phyloP scores from a whole-genome alignment of 345 rosid species.

The Litchi chinensis region DNA sequence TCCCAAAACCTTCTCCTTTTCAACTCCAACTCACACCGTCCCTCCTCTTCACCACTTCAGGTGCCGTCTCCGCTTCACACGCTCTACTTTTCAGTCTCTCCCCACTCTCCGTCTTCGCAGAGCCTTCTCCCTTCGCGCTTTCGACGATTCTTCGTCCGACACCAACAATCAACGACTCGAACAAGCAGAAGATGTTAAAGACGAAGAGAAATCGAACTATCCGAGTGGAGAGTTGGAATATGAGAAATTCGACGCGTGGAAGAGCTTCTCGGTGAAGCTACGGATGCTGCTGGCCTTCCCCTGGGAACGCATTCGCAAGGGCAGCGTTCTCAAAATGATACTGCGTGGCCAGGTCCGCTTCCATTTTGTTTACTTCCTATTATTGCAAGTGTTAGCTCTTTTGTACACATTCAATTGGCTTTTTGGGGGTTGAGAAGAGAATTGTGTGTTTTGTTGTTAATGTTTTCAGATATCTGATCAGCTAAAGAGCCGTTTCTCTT shows the following conservation, averaged over 20 bases:
- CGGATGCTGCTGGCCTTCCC: slow-evolving; percentile 81
- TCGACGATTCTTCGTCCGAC: slow-evolving; percentile 62
- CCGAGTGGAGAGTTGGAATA: slow-evolving; percentile 78
- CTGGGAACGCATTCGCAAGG: slow-evolving; percentile 87
- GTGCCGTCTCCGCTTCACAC: slow-evolving; percentile 7
- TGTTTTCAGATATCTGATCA: slow-evolving; percentile 89
- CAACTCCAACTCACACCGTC: slow-evolving; percentile 15
- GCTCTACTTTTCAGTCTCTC: not conserved
- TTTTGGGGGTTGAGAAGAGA: slow-evolving; percentile 5
- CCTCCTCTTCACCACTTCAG: slow-evolving; percentile 33
- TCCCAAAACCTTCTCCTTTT: slow-evolving; percentile 20
- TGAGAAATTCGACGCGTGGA: slow-evolving; percentile 53
- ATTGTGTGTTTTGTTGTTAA: not conserved
- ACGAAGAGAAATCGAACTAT: slow-evolving; percentile 43
- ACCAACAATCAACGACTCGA: slow-evolving; percentile 31
- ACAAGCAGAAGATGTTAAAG: slow-evolving; percentile 11
- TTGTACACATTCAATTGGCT: not conserved
- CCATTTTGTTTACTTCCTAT: no score
- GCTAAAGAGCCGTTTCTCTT: slow-evolving; percentile 86
- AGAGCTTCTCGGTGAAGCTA: slow-evolving; percentile 61
- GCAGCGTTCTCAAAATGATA: slow-evolving; percentile 80
- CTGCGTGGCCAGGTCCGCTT: slow-evolving; percentile 88
- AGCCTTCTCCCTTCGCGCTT: slow-evolving; percentile 55
- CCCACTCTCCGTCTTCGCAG: slow-evolving; percentile 14
- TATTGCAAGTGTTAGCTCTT: not conserved